A percentile compares a stretch with the other conserved stretches of the same genome.
Evolutionary conservation across 2,329 filamentous ascomycete species (phyloP).

Genomic region (Beauveria rudraprayagi): DNA sequence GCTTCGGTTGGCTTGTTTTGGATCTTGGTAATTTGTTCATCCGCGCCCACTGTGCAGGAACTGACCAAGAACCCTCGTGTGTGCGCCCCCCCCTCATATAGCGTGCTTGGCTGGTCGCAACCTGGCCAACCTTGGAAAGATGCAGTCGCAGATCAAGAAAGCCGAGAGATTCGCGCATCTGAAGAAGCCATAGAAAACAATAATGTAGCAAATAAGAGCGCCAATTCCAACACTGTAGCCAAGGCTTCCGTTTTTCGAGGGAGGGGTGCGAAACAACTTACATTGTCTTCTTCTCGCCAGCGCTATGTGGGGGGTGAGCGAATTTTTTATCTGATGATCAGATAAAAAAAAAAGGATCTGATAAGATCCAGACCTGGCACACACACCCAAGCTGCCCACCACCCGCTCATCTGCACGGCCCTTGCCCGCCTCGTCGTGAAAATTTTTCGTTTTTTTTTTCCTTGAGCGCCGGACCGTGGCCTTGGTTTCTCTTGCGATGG

Average conservation of each 20-base stretch:
- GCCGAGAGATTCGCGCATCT: not conserved
- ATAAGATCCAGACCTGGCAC: conserved; percentile 27
- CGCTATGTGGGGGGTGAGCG: conserved; percentile 29
- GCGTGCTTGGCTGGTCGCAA: too few relatives aligned
- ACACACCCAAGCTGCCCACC: not conserved
- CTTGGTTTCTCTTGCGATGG: not conserved
- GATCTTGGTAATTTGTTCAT: not conserved
- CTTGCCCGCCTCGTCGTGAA: not conserved
- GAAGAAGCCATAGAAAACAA: too few relatives aligned
- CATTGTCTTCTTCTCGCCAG: conserved; percentile 5
- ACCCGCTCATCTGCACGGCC: not conserved
- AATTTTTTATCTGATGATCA: conserved; percentile 45
- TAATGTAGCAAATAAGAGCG: too few relatives aligned
- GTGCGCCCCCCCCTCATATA: not conserved
- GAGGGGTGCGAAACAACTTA: conserved; percentile 6
- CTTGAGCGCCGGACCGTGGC: not conserved
- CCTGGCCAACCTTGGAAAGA: too few relatives aligned
- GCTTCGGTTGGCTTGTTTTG: conserved; percentile 1
- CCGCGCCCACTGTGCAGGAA: not conserved
- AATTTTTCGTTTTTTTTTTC: not conserved
- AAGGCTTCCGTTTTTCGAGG: not conserved
- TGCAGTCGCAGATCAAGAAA: not conserved
- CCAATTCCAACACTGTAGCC: not conserved
- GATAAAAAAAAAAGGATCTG: conserved; percentile 38
- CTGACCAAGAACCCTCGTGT: too few relatives aligned